Base-by-base conservation (phyloP, 306 rosid genomes). In the Malus sieversii region DNA sequence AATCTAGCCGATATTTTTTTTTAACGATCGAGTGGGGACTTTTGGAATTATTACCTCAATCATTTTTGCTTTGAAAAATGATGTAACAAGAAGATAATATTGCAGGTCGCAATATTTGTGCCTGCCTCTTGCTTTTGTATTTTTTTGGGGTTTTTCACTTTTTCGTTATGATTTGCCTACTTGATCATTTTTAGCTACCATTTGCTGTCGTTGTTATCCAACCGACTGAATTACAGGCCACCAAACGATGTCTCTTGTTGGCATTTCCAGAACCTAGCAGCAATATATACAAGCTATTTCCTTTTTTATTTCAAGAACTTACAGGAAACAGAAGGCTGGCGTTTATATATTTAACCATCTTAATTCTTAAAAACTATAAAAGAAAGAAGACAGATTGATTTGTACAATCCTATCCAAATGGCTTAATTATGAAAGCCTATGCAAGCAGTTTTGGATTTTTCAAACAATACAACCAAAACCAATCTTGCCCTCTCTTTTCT, bases 61-160 rank as follows among this genome's bases (percentile, higher is more conserved):
- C 82, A 87, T 87, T 80, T 78, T 77, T 61, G 58, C 55, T 75
- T 86, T 84, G 92, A 90, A 86, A 40, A 86, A 76, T 81, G 63
- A 78, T 68, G 75, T 22, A 33, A n/a, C 4, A 46, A 45, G 51
- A 22, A 68, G 62, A 74, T 25, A 71, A 19, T 20, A 70, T 44
- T 64, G 45, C 52, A 61, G 72, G 45, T 32, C 30, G 44, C 74
- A 51, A 62, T 11, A 62, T 79, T 70, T 68, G 72, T 70, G 79
- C 70, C 22, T 65, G 52, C 58, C 65, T 60, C 78, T 15, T 78
- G 67, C 33, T 75, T 59, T 66, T 61, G 82, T 77, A 75, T 72
- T 65, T 74, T 65, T 74, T 74, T 70, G 8, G 44, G 29, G 48
- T 8, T 78, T 61, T 22, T 63, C 11, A 27, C 51, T 46, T 45